phyloP scores from a whole-genome alignment of 148 eudicot species.

The Drosera capensis region DNA sequence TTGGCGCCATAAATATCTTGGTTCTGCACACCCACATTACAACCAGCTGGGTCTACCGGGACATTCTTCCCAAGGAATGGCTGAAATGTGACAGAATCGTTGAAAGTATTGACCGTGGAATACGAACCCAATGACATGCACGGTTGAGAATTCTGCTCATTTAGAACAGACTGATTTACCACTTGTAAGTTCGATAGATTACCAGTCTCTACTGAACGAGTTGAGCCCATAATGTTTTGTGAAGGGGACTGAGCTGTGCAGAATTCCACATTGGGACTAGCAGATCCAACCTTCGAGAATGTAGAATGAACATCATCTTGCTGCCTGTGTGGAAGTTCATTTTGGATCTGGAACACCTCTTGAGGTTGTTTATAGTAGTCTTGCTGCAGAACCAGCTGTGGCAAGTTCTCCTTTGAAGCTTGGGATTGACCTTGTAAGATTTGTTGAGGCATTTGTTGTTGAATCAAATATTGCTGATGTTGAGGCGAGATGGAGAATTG shows the following conservation, averaged over 20 bases:
- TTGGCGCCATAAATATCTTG: slow-evolving; percentile 54
- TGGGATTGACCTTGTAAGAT: slow-evolving; percentile 60
- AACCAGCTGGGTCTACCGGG: slow-evolving; percentile 40
- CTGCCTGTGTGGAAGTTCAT: slow-evolving; percentile 46
- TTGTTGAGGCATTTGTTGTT: slow-evolving; percentile 40
- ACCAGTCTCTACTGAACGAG: slow-evolving; percentile 42
- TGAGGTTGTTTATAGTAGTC: slow-evolving; percentile 37
- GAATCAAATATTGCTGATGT: slow-evolving; percentile 31
- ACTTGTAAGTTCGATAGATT: slow-evolving; percentile 44
- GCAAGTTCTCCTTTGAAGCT: slow-evolving; percentile 31
- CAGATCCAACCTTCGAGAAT: slow-evolving; percentile 38
- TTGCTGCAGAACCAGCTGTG: slow-evolving; percentile 22
- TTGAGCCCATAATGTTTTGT: slow-evolving; percentile 46
- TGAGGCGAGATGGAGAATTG: slow-evolving; percentile 45
- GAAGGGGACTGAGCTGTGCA: slow-evolving; percentile 32
- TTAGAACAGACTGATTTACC: slow-evolving; percentile 30
- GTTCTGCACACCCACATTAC: slow-evolving; percentile 56
- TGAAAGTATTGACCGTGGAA: slow-evolving; percentile 33
- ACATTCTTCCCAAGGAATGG: slow-evolving; percentile 63
- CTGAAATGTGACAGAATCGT: slow-evolving; percentile 45
- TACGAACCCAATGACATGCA: slow-evolving; percentile 45
- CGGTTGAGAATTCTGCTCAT: slow-evolving; percentile 48
- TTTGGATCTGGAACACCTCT: slow-evolving; percentile 41
- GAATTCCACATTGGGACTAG: slow-evolving; percentile 24
- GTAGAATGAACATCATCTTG: slow-evolving; percentile 37